Evolutionary conservation across 768 basidiomycete genomes (phyloP).

Genomic region (Leccinum variicolor): DNA sequence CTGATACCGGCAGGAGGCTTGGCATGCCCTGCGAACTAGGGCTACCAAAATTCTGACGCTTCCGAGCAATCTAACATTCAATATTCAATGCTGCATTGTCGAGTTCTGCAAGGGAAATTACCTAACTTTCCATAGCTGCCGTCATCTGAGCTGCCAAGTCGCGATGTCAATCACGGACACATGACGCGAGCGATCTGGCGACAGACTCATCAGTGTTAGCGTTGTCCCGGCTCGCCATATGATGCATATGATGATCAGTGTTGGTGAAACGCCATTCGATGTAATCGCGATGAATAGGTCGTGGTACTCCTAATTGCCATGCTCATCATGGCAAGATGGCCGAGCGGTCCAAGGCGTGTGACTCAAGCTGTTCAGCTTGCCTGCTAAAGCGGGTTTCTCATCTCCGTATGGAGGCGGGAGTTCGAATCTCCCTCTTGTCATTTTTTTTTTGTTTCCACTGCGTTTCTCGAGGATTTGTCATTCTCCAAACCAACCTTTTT

Average conservation of each 20-base stretch:
- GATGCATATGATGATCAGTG: no score
- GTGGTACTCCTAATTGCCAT: background rate
- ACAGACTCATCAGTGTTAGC: background rate
- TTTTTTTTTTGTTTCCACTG: background rate
- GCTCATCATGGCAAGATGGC: constrained; percentile 45
- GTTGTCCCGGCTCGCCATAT: background rate
- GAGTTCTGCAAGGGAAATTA: background rate
- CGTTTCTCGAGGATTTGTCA: background rate
- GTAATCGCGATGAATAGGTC: background rate
- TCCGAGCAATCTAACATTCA: no score
- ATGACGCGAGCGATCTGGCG: background rate
- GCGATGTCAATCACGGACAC: background rate
- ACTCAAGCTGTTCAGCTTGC: constrained; percentile 44
- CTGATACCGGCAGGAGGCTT: background rate
- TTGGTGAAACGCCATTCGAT: background rate
- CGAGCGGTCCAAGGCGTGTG: constrained; percentile 64
- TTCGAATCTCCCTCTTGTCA: constrained; percentile 36
- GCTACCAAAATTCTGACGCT: background rate
- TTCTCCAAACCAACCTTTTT: background rate
- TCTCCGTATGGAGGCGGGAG: constrained; percentile 33
- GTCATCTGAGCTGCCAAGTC: background rate
- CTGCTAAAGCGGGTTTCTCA: constrained; percentile 29
- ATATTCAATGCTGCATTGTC: background rate
- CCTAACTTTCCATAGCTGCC: background rate
- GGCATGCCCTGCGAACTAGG: background rate